Base-by-base conservation (phyloP, 108 stramenopile genomes). In the Conticribra weissflogii region DNA sequence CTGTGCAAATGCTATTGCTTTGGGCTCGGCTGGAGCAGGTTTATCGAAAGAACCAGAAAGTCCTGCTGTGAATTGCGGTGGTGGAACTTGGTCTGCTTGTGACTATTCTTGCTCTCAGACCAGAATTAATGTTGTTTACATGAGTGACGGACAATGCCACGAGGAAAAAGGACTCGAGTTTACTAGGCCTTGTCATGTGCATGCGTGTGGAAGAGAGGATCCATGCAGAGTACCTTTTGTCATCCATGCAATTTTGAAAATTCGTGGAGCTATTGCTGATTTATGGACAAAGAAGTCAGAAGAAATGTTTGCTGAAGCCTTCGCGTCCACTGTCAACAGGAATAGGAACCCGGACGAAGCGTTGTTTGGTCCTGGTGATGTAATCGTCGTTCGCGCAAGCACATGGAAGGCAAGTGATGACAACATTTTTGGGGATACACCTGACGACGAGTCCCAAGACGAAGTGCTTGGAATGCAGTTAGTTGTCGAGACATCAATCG, bases 51-150 rank as follows among this genome's bases (percentile, higher is more conserved):
- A 36, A 48, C 29, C 34, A 28, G 45, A 58, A 59, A 36, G 36
- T 53, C 19, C 67, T 36, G 59, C 56, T 19, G 72, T 58, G 18
- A 71, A 45, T 33, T 76, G 78, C 44, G 71, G 55, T 21, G 54
- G 61, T 44, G 63, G 28, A 31, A 32, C 76, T 22, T 92, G 91
- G 91, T 83, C 85, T 66, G 88, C 83, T 8, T 93, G 92, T 62
- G 86, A 90, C 48, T 74, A 82, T 49, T 57, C 83, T 22, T 93
- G 92, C 59, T 36, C 75, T 9, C 92, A 93, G 63, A 74, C 89
- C 5, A 66, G 74, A 41, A 56, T 90, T 1, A 48, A 63, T 3
- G 73, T 82, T 0, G 32, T 60, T 9, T 47, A 51, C 15, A 67
- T 76, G 59, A 68, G 66, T 48, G 88, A 88, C 32, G 80, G 69